Evolutionary conservation across 768 basidiomycete species (phyloP), one percentile per base, ranked within the genome.

Genomic region (Podaxis sp.): DNA sequence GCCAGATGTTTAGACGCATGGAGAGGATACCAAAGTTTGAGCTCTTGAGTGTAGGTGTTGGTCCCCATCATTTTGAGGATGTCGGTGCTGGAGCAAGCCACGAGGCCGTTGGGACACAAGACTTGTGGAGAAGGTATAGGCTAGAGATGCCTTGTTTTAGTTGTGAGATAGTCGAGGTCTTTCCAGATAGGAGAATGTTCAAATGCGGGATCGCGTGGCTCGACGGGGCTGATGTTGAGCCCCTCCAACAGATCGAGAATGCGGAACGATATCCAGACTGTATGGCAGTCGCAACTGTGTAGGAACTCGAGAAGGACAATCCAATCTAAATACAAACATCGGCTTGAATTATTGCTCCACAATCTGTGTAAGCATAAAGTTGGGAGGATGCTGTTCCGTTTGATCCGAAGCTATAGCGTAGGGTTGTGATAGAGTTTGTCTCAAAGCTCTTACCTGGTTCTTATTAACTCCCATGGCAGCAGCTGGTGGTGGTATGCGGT

Each of bases 161-260:
- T 44, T 82, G 84, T 64, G 83, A 85, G 56, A 87, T 87, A 48
- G 68, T 81, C 57, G 87, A 87, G 62, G 80, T 83, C 4, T 87
- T 87, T 68, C 80, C 82, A 2, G 81, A 84, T 51, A 72, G 87
- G 33, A 78, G 82, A 11, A 87, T 87, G 85, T 87, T 87, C 65
- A 67, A 69, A 12, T 67, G 66, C 5, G 83, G 84, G 15, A 76
- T 78, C 42, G 69, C 74, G 6, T 86, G 85, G 85, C 73, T 86
- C 9, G 71, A 55, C 44, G 17, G 9, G 15, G 4, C n/a, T 17
- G 44, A 46, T 7, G 44, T 46, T 17, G 44, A 46, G 44, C 19
- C 44, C 19, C 7, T 46, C 17, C 44, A 46, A 19, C 44, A 46
- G 7, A 19, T 46, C 15, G 44, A 46, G n/a, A 46, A 46, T n/a